phyloP scores from a whole-genome alignment of 2,329 filamentous ascomycete genomes.

The Epichloe glyceriae region DNA sequence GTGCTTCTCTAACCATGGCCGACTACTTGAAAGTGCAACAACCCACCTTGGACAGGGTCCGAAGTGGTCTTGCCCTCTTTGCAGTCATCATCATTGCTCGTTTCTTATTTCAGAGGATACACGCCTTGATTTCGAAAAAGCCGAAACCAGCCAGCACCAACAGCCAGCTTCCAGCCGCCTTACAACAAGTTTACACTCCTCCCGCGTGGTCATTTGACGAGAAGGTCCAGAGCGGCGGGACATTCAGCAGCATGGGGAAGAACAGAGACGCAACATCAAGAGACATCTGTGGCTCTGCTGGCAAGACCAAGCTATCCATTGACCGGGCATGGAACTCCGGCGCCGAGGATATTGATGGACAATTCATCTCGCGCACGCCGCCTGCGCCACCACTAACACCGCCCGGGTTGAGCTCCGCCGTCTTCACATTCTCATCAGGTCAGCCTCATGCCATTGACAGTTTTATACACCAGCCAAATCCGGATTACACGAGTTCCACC shows the following conservation, averaged over 20 bases:
- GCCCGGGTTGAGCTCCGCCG: constrained; percentile 28
- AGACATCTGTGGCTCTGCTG: constrained; percentile 7
- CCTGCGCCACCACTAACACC: constrained; percentile 37
- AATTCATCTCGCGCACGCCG: constrained; percentile 25
- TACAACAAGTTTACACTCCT: constrained; percentile 8
- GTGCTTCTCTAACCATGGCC: constrained; percentile 13
- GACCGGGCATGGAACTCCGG: constrained; percentile 14
- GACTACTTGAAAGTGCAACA: constrained; percentile 19
- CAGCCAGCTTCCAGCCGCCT: constrained; percentile 8
- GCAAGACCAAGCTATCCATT: constrained; percentile 11
- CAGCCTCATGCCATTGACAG: constrained; percentile 18
- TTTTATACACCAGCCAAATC: constrained; percentile 36
- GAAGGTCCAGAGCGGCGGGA: constrained; percentile 10
- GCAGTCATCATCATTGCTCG: constrained; percentile 23
- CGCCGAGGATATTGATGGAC: constrained; percentile 15
- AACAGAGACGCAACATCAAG: constrained; percentile 4
- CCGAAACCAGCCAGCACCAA: not conserved
- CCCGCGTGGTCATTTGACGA: constrained; percentile 15
- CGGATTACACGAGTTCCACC: constrained; percentile 32
- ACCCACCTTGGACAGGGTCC: constrained; percentile 17
- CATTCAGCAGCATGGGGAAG: not conserved
- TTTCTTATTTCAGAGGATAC: constrained; percentile 15
- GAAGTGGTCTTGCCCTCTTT: constrained; percentile 20
- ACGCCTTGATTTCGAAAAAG: not conserved
- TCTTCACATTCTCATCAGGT: constrained; percentile 29